Conservation (phyloP, 495 filamentous ascomycete genomes). For the Talaromyces wortmannii region DNA sequence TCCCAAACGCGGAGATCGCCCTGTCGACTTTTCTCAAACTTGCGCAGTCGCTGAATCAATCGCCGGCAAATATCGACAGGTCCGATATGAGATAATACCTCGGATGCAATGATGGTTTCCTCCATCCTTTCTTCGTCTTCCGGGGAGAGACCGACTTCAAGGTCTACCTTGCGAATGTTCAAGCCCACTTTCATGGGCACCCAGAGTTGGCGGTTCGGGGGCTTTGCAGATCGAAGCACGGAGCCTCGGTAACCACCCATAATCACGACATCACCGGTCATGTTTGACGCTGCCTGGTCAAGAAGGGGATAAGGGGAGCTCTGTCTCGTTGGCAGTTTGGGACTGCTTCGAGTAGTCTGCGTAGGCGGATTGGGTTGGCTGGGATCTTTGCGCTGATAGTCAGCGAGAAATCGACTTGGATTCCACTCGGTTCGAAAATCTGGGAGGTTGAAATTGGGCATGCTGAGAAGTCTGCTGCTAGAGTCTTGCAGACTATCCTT, state of each 20-base stretch:
- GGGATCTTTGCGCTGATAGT: conserved; percentile 16
- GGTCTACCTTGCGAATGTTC: conserved; percentile 84
- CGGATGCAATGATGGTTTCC: conserved; percentile 71
- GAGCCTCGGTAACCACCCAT: conserved; percentile 91
- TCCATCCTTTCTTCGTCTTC: conserved; percentile 86
- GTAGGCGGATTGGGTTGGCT: not conserved
- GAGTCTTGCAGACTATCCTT: conserved; percentile 78
- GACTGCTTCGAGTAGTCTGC: conserved; percentile 1
- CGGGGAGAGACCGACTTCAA: conserved; percentile 76
- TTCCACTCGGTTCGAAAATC: conserved; percentile 37
- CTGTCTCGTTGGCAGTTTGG: conserved; percentile 11
- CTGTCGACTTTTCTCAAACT: conserved; percentile 61
- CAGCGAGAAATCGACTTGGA: conserved; percentile 16
- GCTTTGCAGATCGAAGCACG: conserved; percentile 74
- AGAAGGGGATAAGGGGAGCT: conserved; percentile 42
- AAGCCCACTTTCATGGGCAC: conserved; percentile 90
- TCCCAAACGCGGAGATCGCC: conserved; percentile 76
- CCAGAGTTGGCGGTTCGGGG: conserved; percentile 80
- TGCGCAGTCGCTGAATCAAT: conserved; percentile 69
- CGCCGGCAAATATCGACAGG: conserved; percentile 84
- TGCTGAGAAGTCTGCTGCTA: conserved; percentile 62
- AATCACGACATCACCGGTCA: conserved; percentile 82
- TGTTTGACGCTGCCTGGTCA: conserved; percentile 55
- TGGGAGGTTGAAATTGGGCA: conserved; percentile 46
- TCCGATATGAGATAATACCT: conserved; percentile 84